These are phyloP conservation scores for Pugionium dolabratum DNA, from an alignment of 345 rosid species.

Conservation along the genomic window DNA sequence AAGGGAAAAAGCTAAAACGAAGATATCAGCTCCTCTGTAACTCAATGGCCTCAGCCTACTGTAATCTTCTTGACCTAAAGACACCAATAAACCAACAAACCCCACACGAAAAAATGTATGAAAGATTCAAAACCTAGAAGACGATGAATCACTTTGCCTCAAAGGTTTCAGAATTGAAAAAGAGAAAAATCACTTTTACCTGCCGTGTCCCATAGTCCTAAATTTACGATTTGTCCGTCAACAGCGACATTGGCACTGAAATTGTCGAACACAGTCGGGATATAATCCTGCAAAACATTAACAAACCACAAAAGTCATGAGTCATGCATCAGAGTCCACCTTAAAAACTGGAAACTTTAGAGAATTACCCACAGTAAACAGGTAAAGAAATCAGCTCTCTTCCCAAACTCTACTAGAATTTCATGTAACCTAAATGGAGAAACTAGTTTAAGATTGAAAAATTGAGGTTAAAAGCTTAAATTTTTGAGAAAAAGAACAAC, in stretches of 20 bases:
- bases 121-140: conserved; percentile 10
- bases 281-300: conserved; percentile 65
- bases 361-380: background rate
- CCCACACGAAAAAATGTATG: background rate
- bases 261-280: conserved; percentile 97
- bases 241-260: conserved; percentile 98
- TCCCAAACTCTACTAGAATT: background rate
- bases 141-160: background rate
- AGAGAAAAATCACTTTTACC: conserved; percentile 49
- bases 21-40: conserved; percentile 95
- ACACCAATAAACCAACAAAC: conserved; percentile 22
- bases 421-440: background rate
- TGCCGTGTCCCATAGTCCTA: conserved; percentile 99
- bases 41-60: conserved; percentile 97
- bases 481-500: too few relatives aligned
- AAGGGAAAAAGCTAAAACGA: conserved; percentile 87
- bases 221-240: conserved; percentile 86
- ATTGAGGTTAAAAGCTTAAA: too few relatives aligned
- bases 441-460: background rate
- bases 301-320: conserved; percentile 5
- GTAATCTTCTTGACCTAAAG: conserved; percentile 94
- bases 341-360: background rate
- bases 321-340: conserved; percentile 25
- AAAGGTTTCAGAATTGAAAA: background rate
- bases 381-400: background rate